Evolutionary conservation across 2,329 filamentous ascomycete genomes (phyloP).

Genomic region (Colletotrichum tropicicola): DNA sequence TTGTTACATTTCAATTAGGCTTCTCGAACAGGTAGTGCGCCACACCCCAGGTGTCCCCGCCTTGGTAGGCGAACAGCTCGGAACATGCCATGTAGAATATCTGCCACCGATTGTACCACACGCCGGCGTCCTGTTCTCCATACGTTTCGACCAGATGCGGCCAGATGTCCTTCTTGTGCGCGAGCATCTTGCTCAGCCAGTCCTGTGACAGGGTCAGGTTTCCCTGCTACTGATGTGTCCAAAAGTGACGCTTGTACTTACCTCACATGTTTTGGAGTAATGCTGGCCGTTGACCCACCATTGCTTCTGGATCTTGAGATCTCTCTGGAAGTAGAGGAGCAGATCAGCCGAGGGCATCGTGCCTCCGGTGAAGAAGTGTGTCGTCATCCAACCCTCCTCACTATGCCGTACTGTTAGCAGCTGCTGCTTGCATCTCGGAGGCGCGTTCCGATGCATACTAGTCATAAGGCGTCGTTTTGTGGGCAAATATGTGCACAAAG

Average conservation of each 20-base stretch:
- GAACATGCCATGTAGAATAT: constrained; percentile 78
- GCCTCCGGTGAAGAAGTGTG: constrained; percentile 77
- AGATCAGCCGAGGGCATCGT: constrained; percentile 77
- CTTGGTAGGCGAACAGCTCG: constrained; percentile 72
- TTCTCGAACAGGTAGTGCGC: constrained; percentile 75
- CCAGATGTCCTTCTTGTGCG: constrained; percentile 69
- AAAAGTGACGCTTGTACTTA: constrained; percentile 40
- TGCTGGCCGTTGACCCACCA: constrained; percentile 78
- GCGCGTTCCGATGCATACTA: constrained; percentile 54
- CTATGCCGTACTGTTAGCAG: neutral
- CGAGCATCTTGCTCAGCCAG: constrained; percentile 69
- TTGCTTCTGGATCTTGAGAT: constrained; percentile 67
- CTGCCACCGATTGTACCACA: constrained; percentile 77
- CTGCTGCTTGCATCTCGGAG: too few species aligned
- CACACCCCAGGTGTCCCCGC: constrained; percentile 74
- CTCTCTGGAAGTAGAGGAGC: constrained; percentile 71
- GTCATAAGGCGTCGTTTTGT: constrained; percentile 73
- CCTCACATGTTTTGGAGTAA: constrained; percentile 76
- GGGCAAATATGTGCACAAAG: constrained; percentile 75
- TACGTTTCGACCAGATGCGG: constrained; percentile 72
- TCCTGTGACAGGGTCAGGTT: constrained; percentile 47
- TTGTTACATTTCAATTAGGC: constrained; percentile 33
- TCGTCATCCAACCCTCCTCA: constrained; percentile 78
- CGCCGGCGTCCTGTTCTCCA: constrained; percentile 64
- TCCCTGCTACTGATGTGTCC: neutral